Conservation (phyloP, 2,329 filamentous ascomycete species). For the Ophiocordyceps camponoti-saundersi region DNA sequence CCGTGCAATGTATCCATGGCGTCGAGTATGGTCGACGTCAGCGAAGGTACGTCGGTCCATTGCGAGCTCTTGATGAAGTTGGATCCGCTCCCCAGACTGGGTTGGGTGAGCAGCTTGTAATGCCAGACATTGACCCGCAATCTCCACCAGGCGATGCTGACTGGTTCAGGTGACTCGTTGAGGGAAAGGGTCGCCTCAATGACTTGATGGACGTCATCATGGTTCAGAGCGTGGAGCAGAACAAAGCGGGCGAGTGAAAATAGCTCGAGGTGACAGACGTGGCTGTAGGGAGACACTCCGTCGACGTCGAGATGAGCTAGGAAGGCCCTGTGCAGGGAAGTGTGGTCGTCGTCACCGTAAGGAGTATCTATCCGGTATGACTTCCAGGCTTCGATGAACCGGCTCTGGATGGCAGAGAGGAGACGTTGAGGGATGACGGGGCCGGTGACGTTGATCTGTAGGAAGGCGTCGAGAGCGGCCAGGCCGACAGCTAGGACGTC, state of each 20-base stretch:
- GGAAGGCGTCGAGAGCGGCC: constrained; percentile 49
- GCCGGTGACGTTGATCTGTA: constrained; percentile 79
- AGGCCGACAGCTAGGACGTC: constrained; percentile 13
- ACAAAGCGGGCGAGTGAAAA: constrained; percentile 53
- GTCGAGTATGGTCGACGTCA: constrained; percentile 32
- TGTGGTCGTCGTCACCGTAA: not conserved
- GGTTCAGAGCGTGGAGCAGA: constrained; percentile 15
- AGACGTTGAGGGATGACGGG: constrained; percentile 41
- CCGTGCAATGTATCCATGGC: constrained; percentile 23
- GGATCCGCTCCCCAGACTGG: constrained; percentile 33
- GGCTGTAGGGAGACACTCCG: constrained; percentile 69
- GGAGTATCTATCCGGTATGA: not conserved
- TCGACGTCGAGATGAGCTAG: constrained; percentile 60
- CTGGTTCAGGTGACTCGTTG: constrained; percentile 25
- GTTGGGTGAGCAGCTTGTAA: constrained; percentile 42
- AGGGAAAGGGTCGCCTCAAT: constrained; percentile 9
- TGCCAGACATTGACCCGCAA: constrained; percentile 59
- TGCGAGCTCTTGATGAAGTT: constrained; percentile 38
- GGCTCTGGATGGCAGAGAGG: constrained; percentile 12
- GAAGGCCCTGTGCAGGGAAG: constrained; percentile 33
- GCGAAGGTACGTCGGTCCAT: constrained; percentile 39
- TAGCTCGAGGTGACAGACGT: constrained; percentile 71
- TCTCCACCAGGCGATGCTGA: constrained; percentile 39
- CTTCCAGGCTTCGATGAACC: constrained; percentile 23
- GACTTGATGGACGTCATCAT: constrained; percentile 7